Conservation (phyloP, 768 basidiomycete genomes). For the Infundibulicybe gibba region DNA sequence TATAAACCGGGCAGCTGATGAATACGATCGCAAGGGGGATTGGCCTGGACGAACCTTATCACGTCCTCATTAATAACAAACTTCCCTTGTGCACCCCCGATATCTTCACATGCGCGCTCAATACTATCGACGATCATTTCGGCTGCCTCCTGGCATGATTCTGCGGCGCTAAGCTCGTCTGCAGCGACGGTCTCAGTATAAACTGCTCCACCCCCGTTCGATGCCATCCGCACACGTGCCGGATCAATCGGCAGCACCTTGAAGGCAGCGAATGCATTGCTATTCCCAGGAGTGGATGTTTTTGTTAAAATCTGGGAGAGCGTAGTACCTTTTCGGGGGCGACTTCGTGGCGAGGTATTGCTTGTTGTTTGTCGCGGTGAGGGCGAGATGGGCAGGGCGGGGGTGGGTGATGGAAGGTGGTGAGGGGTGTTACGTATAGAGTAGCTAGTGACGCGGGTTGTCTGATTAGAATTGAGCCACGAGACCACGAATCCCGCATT, state of each 20-base stretch:
- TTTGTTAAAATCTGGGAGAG: conserved; percentile 33
- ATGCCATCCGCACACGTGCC: conserved; percentile 42
- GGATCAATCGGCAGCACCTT: conserved; percentile 77
- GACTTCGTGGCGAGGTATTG: conserved; percentile 4
- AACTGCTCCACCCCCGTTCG: conserved; percentile 36
- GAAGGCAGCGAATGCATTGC: conserved; percentile 66
- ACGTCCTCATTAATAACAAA: conserved; percentile 70
- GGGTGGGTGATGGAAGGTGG: conserved; percentile 11
- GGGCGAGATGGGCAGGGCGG: conserved; percentile 9
- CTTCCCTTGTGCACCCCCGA: conserved; percentile 41
- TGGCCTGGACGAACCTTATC: conserved; percentile 57
- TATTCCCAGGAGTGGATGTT: conserved; percentile 25
- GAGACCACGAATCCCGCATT: conserved; percentile 85
- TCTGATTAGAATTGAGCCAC: conserved; percentile 72
- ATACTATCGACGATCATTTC: conserved; percentile 74
- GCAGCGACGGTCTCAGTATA: conserved; percentile 48
- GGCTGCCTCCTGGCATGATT: conserved; percentile 74
- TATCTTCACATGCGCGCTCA: conserved; percentile 59
- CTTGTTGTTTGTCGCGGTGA: conserved; percentile 9
- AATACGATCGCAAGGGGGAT: conserved; percentile 2
- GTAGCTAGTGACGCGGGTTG: conserved; percentile 81
- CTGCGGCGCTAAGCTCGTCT: conserved; percentile 58
- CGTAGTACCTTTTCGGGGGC: conserved; percentile 10
- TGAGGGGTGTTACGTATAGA: conserved; percentile 66
- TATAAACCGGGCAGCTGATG: conserved; percentile 23